These are phyloP conservation scores for Neofusicoccum sp. DNA, from an alignment of 2,329 filamentous ascomycete genomes.

Conservation along the genomic window DNA sequence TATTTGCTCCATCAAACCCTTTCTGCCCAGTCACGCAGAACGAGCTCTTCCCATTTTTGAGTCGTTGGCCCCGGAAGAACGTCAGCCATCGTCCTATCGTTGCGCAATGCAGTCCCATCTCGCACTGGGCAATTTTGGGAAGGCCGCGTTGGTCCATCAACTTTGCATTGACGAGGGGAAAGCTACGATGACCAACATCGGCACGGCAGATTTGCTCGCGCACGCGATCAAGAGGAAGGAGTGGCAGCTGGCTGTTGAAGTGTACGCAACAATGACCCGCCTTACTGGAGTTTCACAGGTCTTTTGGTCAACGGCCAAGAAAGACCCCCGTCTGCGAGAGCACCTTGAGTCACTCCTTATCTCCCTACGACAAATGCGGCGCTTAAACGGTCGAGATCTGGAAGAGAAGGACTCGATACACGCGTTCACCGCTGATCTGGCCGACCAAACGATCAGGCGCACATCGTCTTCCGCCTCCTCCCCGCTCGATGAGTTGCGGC, in stretches of 20 bases:
- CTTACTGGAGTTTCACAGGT: neutral
- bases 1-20: conserved; percentile 24
- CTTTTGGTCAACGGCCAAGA: neutral
- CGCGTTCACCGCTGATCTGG: neutral
- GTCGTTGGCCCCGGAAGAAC: conserved; percentile 38
- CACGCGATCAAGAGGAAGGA: conserved; percentile 35
- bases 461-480: neutral
- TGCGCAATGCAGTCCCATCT: conserved; percentile 49
- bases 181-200: conserved; percentile 24
- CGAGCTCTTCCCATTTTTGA: conserved; percentile 47
- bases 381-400: neutral
- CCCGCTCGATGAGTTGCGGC: neutral
- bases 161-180: conserved; percentile 33
- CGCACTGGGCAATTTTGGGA: conserved; percentile 40
- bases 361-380: neutral
- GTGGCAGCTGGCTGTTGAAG: conserved; percentile 37
- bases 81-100: conserved; percentile 48
- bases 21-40: neutral
- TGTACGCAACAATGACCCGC: neutral
- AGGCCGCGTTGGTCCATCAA: conserved; percentile 45
- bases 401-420: neutral
- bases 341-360: neutral
- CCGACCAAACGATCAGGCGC: neutral
- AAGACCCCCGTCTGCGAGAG: neutral
- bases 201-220: conserved; percentile 35